Evolutionary conservation across 2,329 filamentous ascomycete species (phyloP), one percentile per base, ranked within the genome.

Genomic region (Zalaria sp.): DNA sequence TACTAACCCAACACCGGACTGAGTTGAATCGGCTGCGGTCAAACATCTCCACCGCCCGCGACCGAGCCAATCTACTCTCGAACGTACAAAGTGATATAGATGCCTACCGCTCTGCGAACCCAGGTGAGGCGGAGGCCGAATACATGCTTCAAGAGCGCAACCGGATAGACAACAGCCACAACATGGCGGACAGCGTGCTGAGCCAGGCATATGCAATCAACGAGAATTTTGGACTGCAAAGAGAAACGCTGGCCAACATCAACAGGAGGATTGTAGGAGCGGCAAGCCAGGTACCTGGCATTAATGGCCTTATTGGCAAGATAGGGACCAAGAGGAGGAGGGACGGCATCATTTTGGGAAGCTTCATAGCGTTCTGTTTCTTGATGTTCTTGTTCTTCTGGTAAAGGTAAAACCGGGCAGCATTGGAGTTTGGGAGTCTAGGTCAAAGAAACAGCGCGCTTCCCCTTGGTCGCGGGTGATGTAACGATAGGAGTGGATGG

Each of bases 131-230:
- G 42, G 91, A 96, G 65, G 86, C 86, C 37, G 89, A 98, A 46
- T 98, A 96, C 68, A 95, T 98, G 88, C 73, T 98, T 27, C 82
- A 84, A 53, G 91, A 98, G 71, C 75, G 91, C 40, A 68, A 71
- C 47, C 76, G 83, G 49, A 77, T 98, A 56, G 91, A 98, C 57
- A 81, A 86, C 58, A 93, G 84, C 55, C 83, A 96, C 63, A 82
- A 77, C 51, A 79, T 93, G 69, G 81, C 86, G 38, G 91, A 98
- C 60, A 83, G 77, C 47, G 87, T 98, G 29, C 71, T 98, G 45
- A 88, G 82, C 57, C 91, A 96, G 67, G 91, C 91, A 5, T 98
- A 98, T 64, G 88, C 89, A 7, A 86, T 96, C 41, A 93, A 94
- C 58, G 87, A 96, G 65, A 88, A 72, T 60, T 96, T 98, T 59